These are phyloP conservation scores for Ploettnerulaceae sp. DNA, from an alignment of 2,329 filamentous ascomycete genomes.

Conservation along the genomic window DNA sequence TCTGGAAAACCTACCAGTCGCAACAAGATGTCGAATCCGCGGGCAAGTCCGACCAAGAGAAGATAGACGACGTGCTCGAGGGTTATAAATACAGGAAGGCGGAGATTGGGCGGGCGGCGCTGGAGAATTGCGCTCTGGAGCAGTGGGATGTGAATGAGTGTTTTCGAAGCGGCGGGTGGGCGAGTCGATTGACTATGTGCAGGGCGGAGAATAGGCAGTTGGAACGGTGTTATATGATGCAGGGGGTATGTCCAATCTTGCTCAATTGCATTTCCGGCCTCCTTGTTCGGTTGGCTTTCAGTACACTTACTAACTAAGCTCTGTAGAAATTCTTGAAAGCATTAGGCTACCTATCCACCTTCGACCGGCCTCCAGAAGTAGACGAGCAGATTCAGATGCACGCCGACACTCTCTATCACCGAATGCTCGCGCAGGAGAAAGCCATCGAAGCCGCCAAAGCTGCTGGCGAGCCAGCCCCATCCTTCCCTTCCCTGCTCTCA, in stretches of 20 bases:
- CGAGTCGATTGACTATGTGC: conserved; percentile 74
- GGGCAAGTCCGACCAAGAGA: conserved; percentile 71
- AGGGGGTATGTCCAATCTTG: conserved; percentile 54
- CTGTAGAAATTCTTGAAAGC: conserved; percentile 78
- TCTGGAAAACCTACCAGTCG: conserved; percentile 89
- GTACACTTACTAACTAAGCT: too few species aligned
- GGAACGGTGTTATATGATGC: conserved; percentile 83
- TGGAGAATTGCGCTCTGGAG: conserved; percentile 90
- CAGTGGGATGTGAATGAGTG: conserved; percentile 80
- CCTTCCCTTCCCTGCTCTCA: conserved; percentile 52
- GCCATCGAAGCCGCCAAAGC: conserved; percentile 65
- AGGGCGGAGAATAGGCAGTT: conserved; percentile 70
- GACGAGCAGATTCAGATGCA: conserved; percentile 95
- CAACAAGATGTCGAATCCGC: conserved; percentile 64
- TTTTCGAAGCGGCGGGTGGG: conserved; percentile 66
- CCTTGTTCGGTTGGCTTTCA: too few species aligned
- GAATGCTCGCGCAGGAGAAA: conserved; percentile 77
- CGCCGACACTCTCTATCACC: conserved; percentile 83
- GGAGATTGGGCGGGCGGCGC: conserved; percentile 71
- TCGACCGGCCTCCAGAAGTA: conserved; percentile 58
- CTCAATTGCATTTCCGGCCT: too few species aligned
- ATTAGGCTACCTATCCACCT: conserved; percentile 73
- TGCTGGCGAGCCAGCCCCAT: conserved; percentile 53
- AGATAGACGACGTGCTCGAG: conserved; percentile 73
- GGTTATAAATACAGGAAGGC: conserved; percentile 78